phyloP scores from a whole-genome alignment of 768 basidiomycete genomes.

The Calocybe indica region DNA sequence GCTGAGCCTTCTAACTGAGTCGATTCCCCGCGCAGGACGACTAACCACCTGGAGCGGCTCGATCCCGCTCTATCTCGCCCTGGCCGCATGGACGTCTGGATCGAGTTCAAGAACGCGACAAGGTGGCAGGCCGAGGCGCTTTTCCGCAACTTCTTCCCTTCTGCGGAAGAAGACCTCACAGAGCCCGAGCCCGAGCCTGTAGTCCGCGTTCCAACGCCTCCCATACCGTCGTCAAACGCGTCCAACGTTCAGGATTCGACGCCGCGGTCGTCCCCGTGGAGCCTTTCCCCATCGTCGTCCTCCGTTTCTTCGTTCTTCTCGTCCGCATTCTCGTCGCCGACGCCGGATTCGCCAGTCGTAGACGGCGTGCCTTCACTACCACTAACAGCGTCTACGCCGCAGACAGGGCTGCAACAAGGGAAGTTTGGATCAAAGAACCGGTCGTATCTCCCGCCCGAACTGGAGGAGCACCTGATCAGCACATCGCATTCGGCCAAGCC shows the following conservation, averaged over 20 bases:
- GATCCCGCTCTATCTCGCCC: conserved; percentile 91
- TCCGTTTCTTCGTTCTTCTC: conserved; percentile 29
- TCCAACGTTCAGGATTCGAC: conserved; percentile 12
- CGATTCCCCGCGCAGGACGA: conserved; percentile 45
- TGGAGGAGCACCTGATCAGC: conserved; percentile 51
- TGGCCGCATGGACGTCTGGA: conserved; percentile 89
- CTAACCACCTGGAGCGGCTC: conserved; percentile 86
- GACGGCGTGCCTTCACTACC: conserved; percentile 15
- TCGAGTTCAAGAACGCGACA: conserved; percentile 84
- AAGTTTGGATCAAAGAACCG: conserved; percentile 53
- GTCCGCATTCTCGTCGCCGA: conserved; percentile 37
- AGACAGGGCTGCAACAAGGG: conserved; percentile 18
- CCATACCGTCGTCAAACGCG: neutral
- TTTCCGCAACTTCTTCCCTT: conserved; percentile 90
- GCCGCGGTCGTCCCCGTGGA: conserved; percentile 21
- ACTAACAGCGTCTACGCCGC: conserved; percentile 8
- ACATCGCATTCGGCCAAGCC: conserved; percentile 61
- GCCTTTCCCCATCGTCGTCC: conserved; percentile 7
- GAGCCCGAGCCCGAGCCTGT: conserved; percentile 29
- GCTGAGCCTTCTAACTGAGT: neutral
- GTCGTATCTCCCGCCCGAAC: conserved; percentile 59
- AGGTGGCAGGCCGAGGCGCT: conserved; percentile 82
- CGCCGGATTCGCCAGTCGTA: conserved; percentile 27
- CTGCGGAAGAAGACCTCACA: conserved; percentile 42
- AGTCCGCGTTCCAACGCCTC: conserved; percentile 8